phyloP scores from a whole-genome alignment of 352 stramenopile species.

The Globisporangium apiculatum region DNA sequence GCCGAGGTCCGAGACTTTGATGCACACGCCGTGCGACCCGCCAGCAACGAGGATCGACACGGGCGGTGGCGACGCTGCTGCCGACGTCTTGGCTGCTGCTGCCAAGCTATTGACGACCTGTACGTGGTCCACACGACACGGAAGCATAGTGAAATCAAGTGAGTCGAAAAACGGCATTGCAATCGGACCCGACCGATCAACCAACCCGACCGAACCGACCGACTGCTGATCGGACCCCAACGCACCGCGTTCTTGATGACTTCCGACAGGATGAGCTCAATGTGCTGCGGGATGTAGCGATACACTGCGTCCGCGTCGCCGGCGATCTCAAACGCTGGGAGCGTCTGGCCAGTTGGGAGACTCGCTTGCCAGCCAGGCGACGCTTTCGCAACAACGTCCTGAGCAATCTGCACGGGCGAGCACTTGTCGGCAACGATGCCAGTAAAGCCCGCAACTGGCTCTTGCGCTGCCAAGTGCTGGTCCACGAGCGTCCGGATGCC shows the following conservation, averaged over 20 bases:
- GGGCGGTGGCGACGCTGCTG: conserved; percentile 26
- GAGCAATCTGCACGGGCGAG: conserved; percentile 59
- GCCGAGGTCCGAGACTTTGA: conserved; percentile 75
- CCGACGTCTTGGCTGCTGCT: conserved; percentile 4
- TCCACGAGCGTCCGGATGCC: conserved; percentile 80
- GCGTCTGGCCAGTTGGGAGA: conserved; percentile 24
- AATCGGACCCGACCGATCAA: background rate
- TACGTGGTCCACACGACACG: too few species aligned
- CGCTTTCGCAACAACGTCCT: conserved; percentile 48
- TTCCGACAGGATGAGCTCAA: conserved; percentile 76
- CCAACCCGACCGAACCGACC: too few species aligned
- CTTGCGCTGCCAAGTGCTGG: conserved; percentile 66
- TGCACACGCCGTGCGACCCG: conserved; percentile 60
- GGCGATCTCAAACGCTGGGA: conserved; percentile 52
- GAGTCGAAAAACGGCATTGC: background rate
- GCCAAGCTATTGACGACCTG: conserved; percentile 48
- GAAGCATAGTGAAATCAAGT: background rate
- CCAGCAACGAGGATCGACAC: conserved; percentile 60
- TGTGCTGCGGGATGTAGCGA: conserved; percentile 76
- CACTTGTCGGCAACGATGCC: conserved; percentile 61
- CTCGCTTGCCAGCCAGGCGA: conserved; percentile 46
- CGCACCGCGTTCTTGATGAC: conserved; percentile 73
- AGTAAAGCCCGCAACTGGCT: conserved; percentile 39
- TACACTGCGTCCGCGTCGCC: conserved; percentile 55
- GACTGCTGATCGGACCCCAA: background rate